Conservation (phyloP, 495 filamentous ascomycete species). For the Amniculicola lignicola region DNA sequence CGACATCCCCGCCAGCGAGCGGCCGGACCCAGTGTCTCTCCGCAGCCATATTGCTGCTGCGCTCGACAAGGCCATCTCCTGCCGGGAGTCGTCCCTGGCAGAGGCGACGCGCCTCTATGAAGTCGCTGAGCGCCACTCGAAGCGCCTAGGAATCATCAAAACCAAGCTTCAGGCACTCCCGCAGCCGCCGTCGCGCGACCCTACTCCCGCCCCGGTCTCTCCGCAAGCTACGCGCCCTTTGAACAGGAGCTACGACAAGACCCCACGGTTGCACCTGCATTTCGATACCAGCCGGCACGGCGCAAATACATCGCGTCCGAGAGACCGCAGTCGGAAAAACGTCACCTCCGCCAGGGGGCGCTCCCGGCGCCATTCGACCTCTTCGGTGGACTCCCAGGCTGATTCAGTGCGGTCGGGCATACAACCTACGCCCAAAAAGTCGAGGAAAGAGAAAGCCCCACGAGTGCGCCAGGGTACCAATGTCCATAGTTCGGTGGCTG, state of each 20-base stretch:
- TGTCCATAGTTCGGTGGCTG: constrained; percentile 53
- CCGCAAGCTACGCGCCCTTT: constrained; percentile 44
- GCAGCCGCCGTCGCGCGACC: constrained; percentile 66
- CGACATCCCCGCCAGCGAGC: constrained; percentile 51
- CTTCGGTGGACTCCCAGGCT: constrained; percentile 6
- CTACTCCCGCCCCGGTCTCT: constrained; percentile 54
- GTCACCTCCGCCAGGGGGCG: constrained; percentile 21
- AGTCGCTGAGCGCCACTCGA: constrained; percentile 72
- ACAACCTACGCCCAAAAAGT: constrained; percentile 29
- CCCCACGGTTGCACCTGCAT: constrained; percentile 34
- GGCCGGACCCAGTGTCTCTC: constrained; percentile 56
- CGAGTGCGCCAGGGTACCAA: constrained; percentile 55
- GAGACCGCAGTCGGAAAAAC: constrained; percentile 29
- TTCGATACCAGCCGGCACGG: constrained; percentile 44
- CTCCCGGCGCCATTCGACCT: constrained; percentile 34
- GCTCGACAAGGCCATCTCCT: constrained; percentile 68
- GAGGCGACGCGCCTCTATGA: constrained; percentile 81
- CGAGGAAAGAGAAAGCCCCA: constrained; percentile 36
- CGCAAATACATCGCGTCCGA: constrained; percentile 35
- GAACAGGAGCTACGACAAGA: constrained; percentile 43
- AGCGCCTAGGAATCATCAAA: constrained; percentile 71
- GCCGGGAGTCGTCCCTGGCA: constrained; percentile 72
- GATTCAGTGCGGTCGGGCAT: constrained; percentile 19
- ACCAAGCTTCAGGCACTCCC: constrained; percentile 77
- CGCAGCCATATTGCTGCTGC: constrained; percentile 73